Conservation (phyloP, 176 grass and related monocot genomes). For the Oryza punctata region DNA sequence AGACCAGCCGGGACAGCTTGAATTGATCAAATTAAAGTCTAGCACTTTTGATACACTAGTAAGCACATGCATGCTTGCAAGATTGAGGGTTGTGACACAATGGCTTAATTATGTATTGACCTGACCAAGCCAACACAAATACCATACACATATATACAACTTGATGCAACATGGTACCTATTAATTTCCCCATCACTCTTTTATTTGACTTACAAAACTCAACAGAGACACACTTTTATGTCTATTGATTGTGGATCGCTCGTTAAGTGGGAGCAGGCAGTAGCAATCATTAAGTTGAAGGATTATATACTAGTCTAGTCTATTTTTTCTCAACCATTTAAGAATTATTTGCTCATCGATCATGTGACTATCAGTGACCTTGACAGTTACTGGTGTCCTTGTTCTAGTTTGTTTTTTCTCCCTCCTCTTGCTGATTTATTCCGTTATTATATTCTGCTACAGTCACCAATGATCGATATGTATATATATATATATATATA, state of each 20-base stretch:
- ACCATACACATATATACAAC: neutral
- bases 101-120: neutral
- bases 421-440: neutral
- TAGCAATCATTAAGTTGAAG: conserved; percentile 45
- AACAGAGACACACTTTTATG: neutral
- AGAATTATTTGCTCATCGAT: conserved; percentile 18
- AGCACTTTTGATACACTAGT: neutral
- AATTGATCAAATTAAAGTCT: neutral
- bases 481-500: too few relatives aligned
- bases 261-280: conserved; percentile 19
- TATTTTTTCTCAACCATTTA: conserved; percentile 29
- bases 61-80: neutral
- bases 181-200: neutral
- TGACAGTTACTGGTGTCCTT: conserved; percentile 50
- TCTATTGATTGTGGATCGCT: conserved; percentile 6
- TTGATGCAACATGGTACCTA: neutral
- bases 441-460: neutral
- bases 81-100: neutral
- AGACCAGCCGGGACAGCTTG: neutral
- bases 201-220: neutral
- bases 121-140: neutral
- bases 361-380: conserved; percentile 40
- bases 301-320: neutral
- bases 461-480: conserved; percentile 24
- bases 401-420: conserved; percentile 14